phyloP scores from a whole-genome alignment of 176 grass and related monocot genomes.

The Phragmites australis region DNA sequence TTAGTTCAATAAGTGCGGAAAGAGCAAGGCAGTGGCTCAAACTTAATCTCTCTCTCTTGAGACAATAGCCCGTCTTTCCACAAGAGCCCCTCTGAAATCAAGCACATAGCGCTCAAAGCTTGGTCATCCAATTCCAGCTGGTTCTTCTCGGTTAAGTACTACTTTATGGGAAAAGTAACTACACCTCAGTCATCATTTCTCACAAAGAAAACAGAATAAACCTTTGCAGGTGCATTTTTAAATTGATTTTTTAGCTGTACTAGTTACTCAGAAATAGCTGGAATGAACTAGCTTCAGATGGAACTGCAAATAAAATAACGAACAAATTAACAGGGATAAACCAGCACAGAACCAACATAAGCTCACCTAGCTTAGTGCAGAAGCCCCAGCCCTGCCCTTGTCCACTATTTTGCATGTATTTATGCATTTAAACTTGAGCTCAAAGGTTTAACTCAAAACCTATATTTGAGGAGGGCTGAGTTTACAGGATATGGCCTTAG shows the following conservation, averaged over 20 bases:
- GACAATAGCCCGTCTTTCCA: conserved; percentile 86
- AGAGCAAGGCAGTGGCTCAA: conserved; percentile 94
- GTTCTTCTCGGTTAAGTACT: conserved; percentile 81
- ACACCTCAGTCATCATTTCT: conserved; percentile 5
- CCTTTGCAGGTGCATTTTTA: background rate
- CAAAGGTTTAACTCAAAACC: background rate
- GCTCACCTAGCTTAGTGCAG: background rate
- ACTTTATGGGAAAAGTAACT: conserved; percentile 45
- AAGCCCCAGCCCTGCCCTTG: background rate
- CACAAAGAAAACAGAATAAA: conserved; percentile 18
- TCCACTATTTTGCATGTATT: conserved; percentile 25
- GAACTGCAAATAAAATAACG: background rate
- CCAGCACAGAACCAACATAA: background rate
- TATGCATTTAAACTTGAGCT: conserved; percentile 22
- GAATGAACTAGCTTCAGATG: background rate
- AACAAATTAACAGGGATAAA: background rate
- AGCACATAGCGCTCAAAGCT: conserved; percentile 78
- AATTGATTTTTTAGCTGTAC: background rate
- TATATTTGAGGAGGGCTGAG: background rate
- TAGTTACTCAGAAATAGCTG: conserved; percentile 14
- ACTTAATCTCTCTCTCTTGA: conserved; percentile 83
- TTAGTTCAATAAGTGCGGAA: conserved; percentile 68
- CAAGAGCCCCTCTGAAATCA: conserved; percentile 85
- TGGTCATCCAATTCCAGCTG: conserved; percentile 72
- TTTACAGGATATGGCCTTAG: background rate